phyloP scores from a whole-genome alignment of 257 asterid genomes.

The Lycium barbarum region DNA sequence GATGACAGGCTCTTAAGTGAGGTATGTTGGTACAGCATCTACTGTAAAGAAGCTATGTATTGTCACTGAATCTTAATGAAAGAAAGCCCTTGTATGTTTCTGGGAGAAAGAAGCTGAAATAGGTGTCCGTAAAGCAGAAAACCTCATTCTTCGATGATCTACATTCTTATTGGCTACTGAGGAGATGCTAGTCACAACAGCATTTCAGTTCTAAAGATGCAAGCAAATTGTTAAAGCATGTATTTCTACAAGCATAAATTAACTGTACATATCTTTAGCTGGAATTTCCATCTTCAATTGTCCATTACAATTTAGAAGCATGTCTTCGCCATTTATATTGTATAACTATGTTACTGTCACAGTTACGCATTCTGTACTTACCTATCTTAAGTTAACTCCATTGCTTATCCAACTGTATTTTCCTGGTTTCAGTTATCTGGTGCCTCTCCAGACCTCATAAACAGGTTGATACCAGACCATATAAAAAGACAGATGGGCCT shows the following conservation, averaged over 20 bases:
- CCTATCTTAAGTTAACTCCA: background rate
- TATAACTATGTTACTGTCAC: background rate
- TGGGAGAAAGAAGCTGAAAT: background rate
- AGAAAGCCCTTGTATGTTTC: background rate
- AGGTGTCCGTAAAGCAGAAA: background rate
- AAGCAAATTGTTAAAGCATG: background rate
- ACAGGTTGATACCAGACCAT: conserved; percentile 87
- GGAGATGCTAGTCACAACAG: background rate
- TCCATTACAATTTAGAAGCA: background rate
- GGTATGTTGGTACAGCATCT: background rate
- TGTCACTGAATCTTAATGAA: background rate
- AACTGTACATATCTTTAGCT: background rate
- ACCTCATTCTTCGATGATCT: background rate
- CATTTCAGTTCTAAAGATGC: background rate
- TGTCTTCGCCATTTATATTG: background rate
- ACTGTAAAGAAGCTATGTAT: background rate
- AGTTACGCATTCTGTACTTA: background rate
- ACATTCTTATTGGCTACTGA: background rate
- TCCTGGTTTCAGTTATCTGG: conserved; percentile 60
- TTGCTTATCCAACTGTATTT: conserved; percentile 9
- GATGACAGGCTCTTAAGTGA: background rate
- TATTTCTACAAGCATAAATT: background rate
- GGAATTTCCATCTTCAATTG: conserved; percentile 8
- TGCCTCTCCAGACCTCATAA: conserved; percentile 78
- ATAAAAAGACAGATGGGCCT: conserved; percentile 80